Base-by-base conservation (phyloP, 257 asterid species). In the Nicotiana otophora region DNA sequence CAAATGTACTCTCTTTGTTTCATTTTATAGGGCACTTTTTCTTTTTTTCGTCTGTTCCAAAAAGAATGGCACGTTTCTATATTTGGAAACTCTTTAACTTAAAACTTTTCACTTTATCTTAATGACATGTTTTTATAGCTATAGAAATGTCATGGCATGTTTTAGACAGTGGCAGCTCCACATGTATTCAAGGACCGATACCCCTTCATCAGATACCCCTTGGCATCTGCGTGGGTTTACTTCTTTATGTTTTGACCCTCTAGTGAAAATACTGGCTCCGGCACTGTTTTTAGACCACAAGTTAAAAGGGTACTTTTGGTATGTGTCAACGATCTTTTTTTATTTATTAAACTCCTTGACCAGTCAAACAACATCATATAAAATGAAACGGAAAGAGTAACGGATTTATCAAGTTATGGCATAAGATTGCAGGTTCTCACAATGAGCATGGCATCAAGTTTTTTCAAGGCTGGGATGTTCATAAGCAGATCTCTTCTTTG, bases 381-480 rank as follows among this genome's bases (percentile, higher is more conserved):
- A 14, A 53, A 14, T 53, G 58, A 14, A 53, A 53, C 5, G 58
- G 58, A 17, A 11, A 17, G 54, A 68, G 55, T n/a, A 17, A 28
- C 69, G 12, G 14, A 63, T 16, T 57, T 42, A 84, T 46, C 17
- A 33, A 54, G 34, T 79, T 46, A 58, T 63, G 2, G 3, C 57
- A 60, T 23, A 39, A 60, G 28, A 15, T 28, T 51, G 74, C 1
- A 51, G 48, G 80, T 74, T 81, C 97, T 89, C 86, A 94, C 98
- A 80, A 90, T 78, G 54, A 94, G 95, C 97, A 93, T 92, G 14
- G 86, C 67, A 36, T 94, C 98, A 51, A 94, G 97, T 87, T 93
- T 92, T 48, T 95, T 90, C 85, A 94, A 85, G 30, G 97, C 98
- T 3, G 98, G 97, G 23, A 93, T 86, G 81, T 92, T 91, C 87